These are phyloP conservation scores for Arthrocladium fulminans DNA, from an alignment of 2,329 filamentous ascomycete species.

Conservation along the genomic window DNA sequence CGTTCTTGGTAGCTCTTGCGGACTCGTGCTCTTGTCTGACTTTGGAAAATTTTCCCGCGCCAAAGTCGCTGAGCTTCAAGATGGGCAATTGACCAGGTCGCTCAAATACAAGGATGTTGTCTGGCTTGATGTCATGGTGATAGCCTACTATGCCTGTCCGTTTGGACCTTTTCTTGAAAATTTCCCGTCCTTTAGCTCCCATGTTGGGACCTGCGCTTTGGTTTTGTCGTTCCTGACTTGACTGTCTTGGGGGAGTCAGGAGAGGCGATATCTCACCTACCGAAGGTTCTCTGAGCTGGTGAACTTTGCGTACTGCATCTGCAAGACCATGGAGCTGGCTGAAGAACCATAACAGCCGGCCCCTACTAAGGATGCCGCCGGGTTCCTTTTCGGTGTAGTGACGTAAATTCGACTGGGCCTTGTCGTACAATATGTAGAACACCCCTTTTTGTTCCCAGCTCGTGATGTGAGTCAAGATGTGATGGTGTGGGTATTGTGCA, in stretches of 20 bases:
- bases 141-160: constrained; percentile 8
- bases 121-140: constrained; percentile 15
- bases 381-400: neutral
- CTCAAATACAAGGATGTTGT: constrained; percentile 14
- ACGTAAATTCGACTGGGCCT: constrained; percentile 8
- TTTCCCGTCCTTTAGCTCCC: neutral
- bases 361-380: neutral
- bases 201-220: neutral
- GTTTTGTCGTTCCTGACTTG: neutral
- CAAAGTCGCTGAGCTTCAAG: constrained; percentile 12
- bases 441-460: constrained; percentile 5
- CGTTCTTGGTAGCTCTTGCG: neutral
- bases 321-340: constrained; percentile 9
- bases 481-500: neutral
- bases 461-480: constrained; percentile 10
- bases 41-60: constrained; percentile 6
- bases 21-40: neutral
- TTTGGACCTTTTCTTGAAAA: neutral
- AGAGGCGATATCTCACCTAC: no score
- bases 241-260: no score
- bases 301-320: constrained; percentile 8
- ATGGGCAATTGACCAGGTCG: neutral
- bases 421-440: constrained; percentile 8
- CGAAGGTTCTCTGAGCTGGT: no score
- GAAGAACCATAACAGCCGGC: constrained; percentile 10